phyloP scores from a whole-genome alignment of 2,329 filamentous ascomycete genomes.

The Ascochyta clinopodiicola region DNA sequence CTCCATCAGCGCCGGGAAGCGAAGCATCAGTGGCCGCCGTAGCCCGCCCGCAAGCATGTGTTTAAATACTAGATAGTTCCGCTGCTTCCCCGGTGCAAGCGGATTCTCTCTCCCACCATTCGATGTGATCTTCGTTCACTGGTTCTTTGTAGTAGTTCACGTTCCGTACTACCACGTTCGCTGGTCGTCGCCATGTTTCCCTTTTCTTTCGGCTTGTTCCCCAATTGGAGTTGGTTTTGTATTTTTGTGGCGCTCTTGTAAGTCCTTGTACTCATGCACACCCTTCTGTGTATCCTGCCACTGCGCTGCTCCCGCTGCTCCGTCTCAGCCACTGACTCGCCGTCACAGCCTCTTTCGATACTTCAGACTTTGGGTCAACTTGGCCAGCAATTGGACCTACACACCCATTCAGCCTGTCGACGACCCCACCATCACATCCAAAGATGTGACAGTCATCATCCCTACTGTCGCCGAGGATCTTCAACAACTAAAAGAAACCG shows the following conservation, averaged over 20 bases:
- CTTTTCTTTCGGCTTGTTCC: slow-evolving; percentile 45
- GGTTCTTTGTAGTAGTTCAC: slow-evolving; percentile 42
- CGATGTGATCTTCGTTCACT: slow-evolving; percentile 50
- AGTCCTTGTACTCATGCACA: slow-evolving; percentile 19
- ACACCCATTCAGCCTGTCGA: slow-evolving; percentile 82
- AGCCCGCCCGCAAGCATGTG: slow-evolving; percentile 48
- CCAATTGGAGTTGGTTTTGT: slow-evolving; percentile 50
- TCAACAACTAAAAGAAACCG: slow-evolving; percentile 80
- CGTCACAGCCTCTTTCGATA: slow-evolving; percentile 80
- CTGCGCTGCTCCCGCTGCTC: slow-evolving; percentile 9
- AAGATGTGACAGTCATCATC: slow-evolving; percentile 93
- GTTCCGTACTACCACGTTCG: slow-evolving; percentile 46
- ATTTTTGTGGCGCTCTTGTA: slow-evolving; percentile 48
- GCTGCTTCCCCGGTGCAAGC: slow-evolving; percentile 47
- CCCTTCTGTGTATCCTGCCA: slow-evolving; percentile 2
- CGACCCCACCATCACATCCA: slow-evolving; percentile 77
- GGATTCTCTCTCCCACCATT: slow-evolving; percentile 48
- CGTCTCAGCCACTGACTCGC: slow-evolving; percentile 31
- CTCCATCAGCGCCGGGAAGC: slow-evolving; percentile 50
- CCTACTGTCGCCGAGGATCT: slow-evolving; percentile 90
- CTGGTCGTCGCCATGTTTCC: slow-evolving; percentile 49
- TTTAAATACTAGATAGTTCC: slow-evolving; percentile 50
- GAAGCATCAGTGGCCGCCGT: slow-evolving; percentile 49
- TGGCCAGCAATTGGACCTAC: slow-evolving; percentile 78
- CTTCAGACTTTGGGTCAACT: slow-evolving; percentile 82